A percentile compares a stretch with the other conserved stretches of the same genome.
Evolutionary conservation across 805 yeast species (phyloP).

Genomic region (Candida bentonensis): DNA sequence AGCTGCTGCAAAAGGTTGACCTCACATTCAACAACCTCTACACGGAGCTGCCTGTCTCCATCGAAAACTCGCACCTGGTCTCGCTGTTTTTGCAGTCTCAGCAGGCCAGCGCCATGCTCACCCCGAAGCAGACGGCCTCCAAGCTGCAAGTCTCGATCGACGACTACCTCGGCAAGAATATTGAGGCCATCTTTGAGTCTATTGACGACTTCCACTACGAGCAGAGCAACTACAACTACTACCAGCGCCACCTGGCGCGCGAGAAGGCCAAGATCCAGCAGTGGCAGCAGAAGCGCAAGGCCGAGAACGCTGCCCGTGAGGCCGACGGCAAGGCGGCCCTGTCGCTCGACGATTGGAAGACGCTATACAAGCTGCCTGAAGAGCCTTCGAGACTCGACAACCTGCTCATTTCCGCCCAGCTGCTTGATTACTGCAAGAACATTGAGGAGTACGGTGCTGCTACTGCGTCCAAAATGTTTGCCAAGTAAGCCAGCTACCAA

Average conservation of each 20-base stretch:
- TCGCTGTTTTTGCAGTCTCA: slow-evolving; percentile 32
- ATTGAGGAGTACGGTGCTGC: slow-evolving; percentile 57
- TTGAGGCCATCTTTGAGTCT: slow-evolving; percentile 52
- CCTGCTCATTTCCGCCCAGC: slow-evolving; percentile 51
- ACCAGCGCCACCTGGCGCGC: slow-evolving; percentile 60
- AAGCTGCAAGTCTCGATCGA: slow-evolving; percentile 29
- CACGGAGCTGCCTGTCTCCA: slow-evolving; percentile 52
- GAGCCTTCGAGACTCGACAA: slow-evolving; percentile 68
- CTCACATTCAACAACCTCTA: slow-evolving; percentile 53
- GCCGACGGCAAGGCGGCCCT: slow-evolving; percentile 38
- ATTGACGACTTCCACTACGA: slow-evolving; percentile 67
- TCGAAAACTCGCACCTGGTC: slow-evolving; percentile 57
- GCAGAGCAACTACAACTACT: slow-evolving; percentile 67
- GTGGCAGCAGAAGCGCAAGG: slow-evolving; percentile 59
- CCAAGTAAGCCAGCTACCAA: slow-evolving; percentile 25
- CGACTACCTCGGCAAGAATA: slow-evolving; percentile 28
- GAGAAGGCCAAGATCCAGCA: slow-evolving; percentile 56
- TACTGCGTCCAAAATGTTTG: slow-evolving; percentile 49
- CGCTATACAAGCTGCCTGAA: slow-evolving; percentile 49
- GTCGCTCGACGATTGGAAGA: slow-evolving; percentile 48
- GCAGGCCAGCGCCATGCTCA: slow-evolving; percentile 6
- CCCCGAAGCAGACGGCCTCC: slow-evolving; percentile 8
- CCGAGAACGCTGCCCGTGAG: slow-evolving; percentile 48
- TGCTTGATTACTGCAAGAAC: slow-evolving; percentile 56
- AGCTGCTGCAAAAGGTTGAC: slow-evolving; percentile 42